These are phyloP conservation scores for Psilocybe mexicana DNA, from an alignment of 1,284 basidiomycete genomes.

Conservation along the genomic window DNA sequence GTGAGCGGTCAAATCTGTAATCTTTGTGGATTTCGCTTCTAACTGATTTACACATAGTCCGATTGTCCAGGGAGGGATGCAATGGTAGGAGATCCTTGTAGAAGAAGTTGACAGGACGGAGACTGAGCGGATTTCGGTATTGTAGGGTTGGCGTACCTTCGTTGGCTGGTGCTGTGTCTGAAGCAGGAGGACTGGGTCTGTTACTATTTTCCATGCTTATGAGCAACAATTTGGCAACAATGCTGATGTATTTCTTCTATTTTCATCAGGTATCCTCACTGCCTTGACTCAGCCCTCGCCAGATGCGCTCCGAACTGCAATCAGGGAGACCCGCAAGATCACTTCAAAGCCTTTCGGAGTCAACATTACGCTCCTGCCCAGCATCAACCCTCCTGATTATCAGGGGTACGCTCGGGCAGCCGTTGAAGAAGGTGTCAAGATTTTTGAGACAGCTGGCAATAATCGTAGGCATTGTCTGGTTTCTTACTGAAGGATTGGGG, in stretches of 20 bases:
- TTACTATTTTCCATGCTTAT: constrained; percentile 3
- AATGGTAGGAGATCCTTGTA: constrained; percentile 56
- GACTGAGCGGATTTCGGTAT: constrained; percentile 15
- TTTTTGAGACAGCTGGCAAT: constrained; percentile 95
- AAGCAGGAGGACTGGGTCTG: constrained; percentile 82
- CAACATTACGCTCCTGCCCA: constrained; percentile 89
- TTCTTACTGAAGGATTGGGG: not conserved
- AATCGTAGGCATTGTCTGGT: constrained; percentile 56
- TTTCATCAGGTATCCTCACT: constrained; percentile 69
- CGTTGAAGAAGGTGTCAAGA: constrained; percentile 84
- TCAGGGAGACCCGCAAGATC: constrained; percentile 71
- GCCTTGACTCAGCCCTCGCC: constrained; percentile 88
- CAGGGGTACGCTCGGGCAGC: constrained; percentile 80
- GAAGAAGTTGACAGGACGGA: not conserved
- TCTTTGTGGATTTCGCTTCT: not conserved
- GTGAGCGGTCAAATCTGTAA: constrained; percentile 34
- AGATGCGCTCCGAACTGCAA: constrained; percentile 82
- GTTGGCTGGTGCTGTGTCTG: constrained; percentile 80
- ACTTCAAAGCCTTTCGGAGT: constrained; percentile 86
- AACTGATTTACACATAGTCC: constrained; percentile 45
- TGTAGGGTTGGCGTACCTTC: constrained; percentile 74
- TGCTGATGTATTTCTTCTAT: not conserved
- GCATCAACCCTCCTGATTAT: constrained; percentile 92
- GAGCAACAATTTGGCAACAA: not conserved
- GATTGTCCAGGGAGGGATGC: constrained; percentile 83